These are phyloP conservation scores for Lithospermum erythrorhizon DNA, from an alignment of 257 asterid genomes.

Conservation along the genomic window DNA sequence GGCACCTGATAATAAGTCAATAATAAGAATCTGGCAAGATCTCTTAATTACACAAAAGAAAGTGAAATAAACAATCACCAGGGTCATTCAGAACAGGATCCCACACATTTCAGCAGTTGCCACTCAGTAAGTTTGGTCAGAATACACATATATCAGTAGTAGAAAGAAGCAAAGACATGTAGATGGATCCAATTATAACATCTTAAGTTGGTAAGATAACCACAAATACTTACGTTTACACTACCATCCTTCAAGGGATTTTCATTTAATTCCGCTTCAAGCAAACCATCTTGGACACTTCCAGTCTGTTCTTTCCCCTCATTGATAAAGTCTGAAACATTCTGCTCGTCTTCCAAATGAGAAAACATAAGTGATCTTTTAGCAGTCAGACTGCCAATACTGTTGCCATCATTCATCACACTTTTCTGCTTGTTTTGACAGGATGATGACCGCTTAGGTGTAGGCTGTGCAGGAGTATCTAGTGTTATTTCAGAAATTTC, in stretches of 20 bases:
- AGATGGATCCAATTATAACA: not conserved
- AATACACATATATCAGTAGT: too few relatives aligned
- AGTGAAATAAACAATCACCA: too few relatives aligned
- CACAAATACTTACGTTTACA: not conserved
- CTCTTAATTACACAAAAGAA: too few relatives aligned
- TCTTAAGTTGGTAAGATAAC: not conserved
- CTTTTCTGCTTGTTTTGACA: slow-evolving; percentile 51
- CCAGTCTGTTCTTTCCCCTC: slow-evolving; percentile 10
- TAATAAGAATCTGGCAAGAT: too few relatives aligned
- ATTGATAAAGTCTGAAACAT: slow-evolving; percentile 3
- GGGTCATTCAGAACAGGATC: too few relatives aligned
- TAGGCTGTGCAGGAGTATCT: slow-evolving; percentile 58
- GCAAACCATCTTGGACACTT: slow-evolving; percentile 4
- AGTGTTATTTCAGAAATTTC: slow-evolving; percentile 25
- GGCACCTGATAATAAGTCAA: too few relatives aligned
- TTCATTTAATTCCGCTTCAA: slow-evolving; percentile 6
- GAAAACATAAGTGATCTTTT: slow-evolving; percentile 62
- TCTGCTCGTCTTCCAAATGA: slow-evolving; percentile 24
- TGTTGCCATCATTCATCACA: slow-evolving; percentile 27
- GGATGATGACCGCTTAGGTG: slow-evolving; percentile 61
- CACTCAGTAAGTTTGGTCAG: too few relatives aligned
- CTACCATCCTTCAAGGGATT: slow-evolving; percentile 4
- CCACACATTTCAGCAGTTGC: too few relatives aligned
- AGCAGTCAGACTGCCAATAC: slow-evolving; percentile 35
- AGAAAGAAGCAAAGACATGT: not conserved